Evolutionary conservation across 2,329 filamentous ascomycete genomes (phyloP).

Genomic region (Trichoderma oligosporum): DNA sequence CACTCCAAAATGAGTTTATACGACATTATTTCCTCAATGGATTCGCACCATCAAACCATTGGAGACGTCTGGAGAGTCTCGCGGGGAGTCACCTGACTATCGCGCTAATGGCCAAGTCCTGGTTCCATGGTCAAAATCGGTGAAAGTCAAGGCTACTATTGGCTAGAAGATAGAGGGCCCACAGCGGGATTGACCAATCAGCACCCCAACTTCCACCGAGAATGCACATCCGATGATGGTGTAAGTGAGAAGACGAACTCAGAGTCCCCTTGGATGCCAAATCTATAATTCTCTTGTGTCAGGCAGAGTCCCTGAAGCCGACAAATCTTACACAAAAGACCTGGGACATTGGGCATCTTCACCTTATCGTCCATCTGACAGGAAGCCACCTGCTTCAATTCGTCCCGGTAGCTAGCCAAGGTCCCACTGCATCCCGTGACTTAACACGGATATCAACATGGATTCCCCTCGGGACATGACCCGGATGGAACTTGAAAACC

Average conservation of each 20-base stretch:
- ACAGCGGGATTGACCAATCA: constrained; percentile 29
- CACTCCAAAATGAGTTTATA: constrained; percentile 12
- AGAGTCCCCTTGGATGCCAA: constrained; percentile 37
- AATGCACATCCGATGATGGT: constrained; percentile 35
- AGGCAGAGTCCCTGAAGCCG: constrained; percentile 37
- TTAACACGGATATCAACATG: constrained; percentile 42
- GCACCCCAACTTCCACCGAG: constrained; percentile 29
- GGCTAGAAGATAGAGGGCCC: constrained; percentile 25
- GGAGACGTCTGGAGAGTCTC: constrained; percentile 18
- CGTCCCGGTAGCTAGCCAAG: constrained; percentile 36
- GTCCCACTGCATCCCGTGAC: constrained; percentile 43
- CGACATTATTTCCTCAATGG: constrained; percentile 15
- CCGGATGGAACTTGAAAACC: constrained; percentile 37
- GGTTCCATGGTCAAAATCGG: constrained; percentile 29
- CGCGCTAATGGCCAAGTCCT: constrained; percentile 6
- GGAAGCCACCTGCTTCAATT: constrained; percentile 36
- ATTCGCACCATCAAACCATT: constrained; percentile 2
- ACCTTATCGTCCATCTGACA: constrained; percentile 38
- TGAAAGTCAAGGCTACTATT: constrained; percentile 32
- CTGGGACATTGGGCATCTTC: constrained; percentile 40
- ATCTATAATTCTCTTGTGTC: constrained; percentile 40
- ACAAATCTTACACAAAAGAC: constrained; percentile 40
- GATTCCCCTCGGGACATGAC: constrained; percentile 34
- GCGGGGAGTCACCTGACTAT: constrained; percentile 26
- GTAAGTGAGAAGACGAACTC: constrained; percentile 34